Base-by-base conservation (phyloP, 1,284 basidiomycete genomes). In the Melampsora americana region DNA sequence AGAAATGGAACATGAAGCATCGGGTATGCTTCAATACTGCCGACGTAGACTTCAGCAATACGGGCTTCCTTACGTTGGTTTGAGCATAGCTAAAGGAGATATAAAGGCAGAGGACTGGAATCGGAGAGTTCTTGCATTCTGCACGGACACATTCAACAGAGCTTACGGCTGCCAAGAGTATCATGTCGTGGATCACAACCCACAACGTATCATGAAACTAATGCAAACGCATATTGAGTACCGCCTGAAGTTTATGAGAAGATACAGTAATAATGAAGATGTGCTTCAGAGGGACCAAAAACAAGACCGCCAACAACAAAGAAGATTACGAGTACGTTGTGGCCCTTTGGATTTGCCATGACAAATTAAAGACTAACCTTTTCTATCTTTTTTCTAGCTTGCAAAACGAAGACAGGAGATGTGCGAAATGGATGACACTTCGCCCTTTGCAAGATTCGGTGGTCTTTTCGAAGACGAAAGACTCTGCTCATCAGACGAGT, bases 51-150 rank as follows among this genome's bases (percentile, higher is more conserved):
- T 35, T 14, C 32, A 18, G 44, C 66, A 68, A 68, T 68, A 68
- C 66, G 66, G 66, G 26, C 42, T 67, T 53, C 44, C 26, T 14
- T 67, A 50, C 44, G 44, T 67, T 26, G 66, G 66, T n/a, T 23
- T 68, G 6, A 53, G 48, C 32, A 53, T 28, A 18, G 9, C 18
- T 35, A 26, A 23, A 23, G 28, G 59, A 32, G 59, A 56, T 56
- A 30, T 35, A 1, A 53, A 68, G 6, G 66, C 66, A n/a, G 20
- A 7, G 28, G 66, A 68, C n/a, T 68, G 66, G 66, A 68, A 68
- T 39, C 48, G 48, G 12, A 5, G 66, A 18, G 59, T 39, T 18
- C 30, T n/a, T 11, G 66, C 66, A 11, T 68, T 68, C 44, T 68
- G 66, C 42, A 20, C 14, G n/a, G 66, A 68, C 11, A 68, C 66